Evolutionary conservation across 345 rosid species (phyloP).

Genomic region (Clausena lansium): DNA sequence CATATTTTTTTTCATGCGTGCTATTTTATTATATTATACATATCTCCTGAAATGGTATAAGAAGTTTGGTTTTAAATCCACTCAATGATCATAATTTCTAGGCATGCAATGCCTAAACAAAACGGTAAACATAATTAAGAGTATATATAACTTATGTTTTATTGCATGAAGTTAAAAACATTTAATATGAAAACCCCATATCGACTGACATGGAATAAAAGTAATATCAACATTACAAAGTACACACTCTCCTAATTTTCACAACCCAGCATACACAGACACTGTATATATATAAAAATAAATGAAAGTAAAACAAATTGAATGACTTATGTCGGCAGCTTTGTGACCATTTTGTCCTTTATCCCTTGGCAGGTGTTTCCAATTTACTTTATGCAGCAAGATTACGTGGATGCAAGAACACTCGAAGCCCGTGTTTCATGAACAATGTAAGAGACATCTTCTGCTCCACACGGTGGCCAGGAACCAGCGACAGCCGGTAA

Average conservation of each 20-base stretch:
- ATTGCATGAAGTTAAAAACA: conserved; percentile 21
- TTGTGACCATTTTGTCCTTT: conserved; percentile 2
- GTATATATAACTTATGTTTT: conserved; percentile 15
- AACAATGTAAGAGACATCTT: conserved; percentile 93
- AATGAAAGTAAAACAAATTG: conserved; percentile 26
- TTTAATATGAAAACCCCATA: conserved; percentile 16
- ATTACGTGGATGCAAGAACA: conserved; percentile 68
- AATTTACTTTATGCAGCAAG: conserved; percentile 17
- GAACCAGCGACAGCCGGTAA: conserved; percentile 61
- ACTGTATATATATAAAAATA: conserved; percentile 23
- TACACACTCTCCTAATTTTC: conserved; percentile 10
- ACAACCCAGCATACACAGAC: background rate
- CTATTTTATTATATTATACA: no score
- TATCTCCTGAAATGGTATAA: no score
- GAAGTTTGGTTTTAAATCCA: no score
- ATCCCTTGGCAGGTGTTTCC: background rate
- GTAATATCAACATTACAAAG: conserved; percentile 18
- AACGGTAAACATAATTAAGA: background rate
- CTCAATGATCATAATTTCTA: no score
- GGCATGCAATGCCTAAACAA: background rate
- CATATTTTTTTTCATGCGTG: no score
- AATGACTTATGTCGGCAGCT: background rate
- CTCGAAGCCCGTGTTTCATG: conserved; percentile 83
- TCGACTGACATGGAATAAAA: conserved; percentile 6
- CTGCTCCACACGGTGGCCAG: conserved; percentile 84